Evolutionary conservation across 345 rosid genomes (phyloP).

Genomic region (Erysimum cheiranthoides): DNA sequence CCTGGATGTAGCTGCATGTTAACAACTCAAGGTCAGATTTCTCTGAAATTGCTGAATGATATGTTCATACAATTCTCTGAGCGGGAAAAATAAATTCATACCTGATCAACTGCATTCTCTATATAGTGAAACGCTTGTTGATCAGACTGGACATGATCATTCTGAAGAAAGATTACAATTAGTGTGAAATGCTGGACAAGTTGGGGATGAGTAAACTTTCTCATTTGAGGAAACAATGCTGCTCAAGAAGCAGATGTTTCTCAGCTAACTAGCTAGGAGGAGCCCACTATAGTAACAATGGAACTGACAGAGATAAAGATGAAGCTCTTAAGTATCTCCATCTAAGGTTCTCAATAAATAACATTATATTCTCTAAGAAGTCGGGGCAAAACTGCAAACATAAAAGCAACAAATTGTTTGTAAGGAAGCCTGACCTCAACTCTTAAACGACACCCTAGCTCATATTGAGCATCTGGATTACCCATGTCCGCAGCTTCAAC

Average conservation of each 20-base stretch:
- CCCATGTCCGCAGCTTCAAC: constrained; percentile 98
- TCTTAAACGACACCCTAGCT: constrained; percentile 83
- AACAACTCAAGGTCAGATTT: constrained; percentile 44
- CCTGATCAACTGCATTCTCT: constrained; percentile 97
- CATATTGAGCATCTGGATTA: constrained; percentile 86
- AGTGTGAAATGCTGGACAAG: not conserved
- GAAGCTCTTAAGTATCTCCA: not conserved
- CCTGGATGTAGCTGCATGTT: constrained; percentile 86
- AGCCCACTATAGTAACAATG: not conserved
- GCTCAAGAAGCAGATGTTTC: not conserved
- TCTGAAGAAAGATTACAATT: constrained; percentile 45
- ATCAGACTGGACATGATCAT: constrained; percentile 78
- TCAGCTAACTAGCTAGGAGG: not conserved
- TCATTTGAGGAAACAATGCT: not conserved
- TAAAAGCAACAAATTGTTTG: not conserved
- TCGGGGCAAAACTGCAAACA: not conserved
- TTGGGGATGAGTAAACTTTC: not conserved
- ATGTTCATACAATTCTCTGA: not conserved
- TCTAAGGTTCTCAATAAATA: not conserved
- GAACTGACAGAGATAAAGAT: constrained; percentile 2
- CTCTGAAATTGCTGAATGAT: not conserved
- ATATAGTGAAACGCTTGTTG: constrained; percentile 88
- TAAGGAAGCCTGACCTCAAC: constrained; percentile 61
- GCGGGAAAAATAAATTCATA: constrained; percentile 36
- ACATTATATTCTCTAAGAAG: not conserved